These are phyloP conservation scores for Botrytis squamosa DNA, from an alignment of 2,329 filamentous ascomycete species.

Conservation along the genomic window DNA sequence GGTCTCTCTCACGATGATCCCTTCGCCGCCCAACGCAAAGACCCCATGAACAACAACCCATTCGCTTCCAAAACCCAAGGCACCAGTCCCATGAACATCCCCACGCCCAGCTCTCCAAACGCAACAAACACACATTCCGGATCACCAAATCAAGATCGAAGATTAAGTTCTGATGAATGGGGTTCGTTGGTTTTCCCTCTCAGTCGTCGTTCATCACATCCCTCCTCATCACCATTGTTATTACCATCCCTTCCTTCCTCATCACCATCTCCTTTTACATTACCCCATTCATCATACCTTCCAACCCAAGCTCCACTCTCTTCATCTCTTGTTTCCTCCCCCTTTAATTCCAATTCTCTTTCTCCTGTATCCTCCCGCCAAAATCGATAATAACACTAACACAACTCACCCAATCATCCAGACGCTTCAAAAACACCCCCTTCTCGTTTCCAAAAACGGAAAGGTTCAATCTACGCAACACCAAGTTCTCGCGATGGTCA, in stretches of 20 bases:
- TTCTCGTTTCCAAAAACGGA: constrained; percentile 63
- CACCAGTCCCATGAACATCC: constrained; percentile 3
- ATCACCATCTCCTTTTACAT: constrained; percentile 11
- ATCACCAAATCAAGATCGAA: constrained; percentile 13
- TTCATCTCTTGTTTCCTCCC: neutral
- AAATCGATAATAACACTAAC: neutral
- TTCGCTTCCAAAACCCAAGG: neutral
- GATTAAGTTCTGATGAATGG: constrained; percentile 24
- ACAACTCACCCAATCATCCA: neutral
- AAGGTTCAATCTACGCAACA: constrained; percentile 67
- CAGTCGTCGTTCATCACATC: neutral
- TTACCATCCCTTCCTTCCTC: constrained; percentile 6
- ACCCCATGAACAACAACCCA: neutral
- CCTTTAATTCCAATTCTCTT: neutral
- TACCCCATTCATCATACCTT: constrained; percentile 12
- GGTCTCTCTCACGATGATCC: constrained; percentile 6
- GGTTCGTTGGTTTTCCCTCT: constrained; percentile 17
- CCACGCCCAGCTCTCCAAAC: neutral
- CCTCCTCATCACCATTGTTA: constrained; percentile 2
- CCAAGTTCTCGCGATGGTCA: constrained; percentile 64
- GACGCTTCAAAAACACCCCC: constrained; percentile 22
- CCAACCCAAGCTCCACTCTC: neutral
- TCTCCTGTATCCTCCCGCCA: too few species aligned
- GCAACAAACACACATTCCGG: constrained; percentile 1
- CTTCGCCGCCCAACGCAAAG: constrained; percentile 16